Conservation (phyloP, 1,284 basidiomycete species). For the Kwoniella shivajii region DNA sequence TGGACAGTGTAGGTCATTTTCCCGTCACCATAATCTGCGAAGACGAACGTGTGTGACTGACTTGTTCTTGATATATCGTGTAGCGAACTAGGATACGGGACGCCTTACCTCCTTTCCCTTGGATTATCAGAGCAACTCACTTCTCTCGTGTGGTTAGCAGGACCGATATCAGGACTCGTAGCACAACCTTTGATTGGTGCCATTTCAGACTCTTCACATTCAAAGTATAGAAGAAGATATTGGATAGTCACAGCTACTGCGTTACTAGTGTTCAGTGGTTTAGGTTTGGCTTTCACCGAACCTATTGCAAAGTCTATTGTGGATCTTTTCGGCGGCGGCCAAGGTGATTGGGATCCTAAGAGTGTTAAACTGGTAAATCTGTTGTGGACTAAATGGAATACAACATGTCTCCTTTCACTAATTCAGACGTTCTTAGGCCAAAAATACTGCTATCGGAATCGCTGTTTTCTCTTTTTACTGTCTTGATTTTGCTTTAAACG, state of each 20-base stretch:
- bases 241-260: constrained; percentile 83
- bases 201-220: constrained; percentile 87
- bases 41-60: no score
- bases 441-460: constrained; percentile 73
- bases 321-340: constrained; percentile 72
- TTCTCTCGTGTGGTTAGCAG: constrained; percentile 94
- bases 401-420: neutral
- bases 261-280: constrained; percentile 60
- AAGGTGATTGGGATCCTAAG: constrained; percentile 87
- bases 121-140: constrained; percentile 90
- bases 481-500: constrained; percentile 91
- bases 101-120: constrained; percentile 85
- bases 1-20: constrained; percentile 37
- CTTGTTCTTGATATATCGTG: constrained; percentile 4
- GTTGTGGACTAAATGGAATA: no score
- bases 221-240: constrained; percentile 82
- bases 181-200: constrained; percentile 96
- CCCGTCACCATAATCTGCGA: no score
- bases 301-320: constrained; percentile 74
- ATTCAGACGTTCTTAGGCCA: constrained; percentile 57
- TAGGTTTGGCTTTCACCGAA: constrained; percentile 78
- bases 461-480: constrained; percentile 91
- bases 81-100: constrained; percentile 73
- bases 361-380: constrained; percentile 63
- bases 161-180: constrained; percentile 79